phyloP scores from a whole-genome alignment of 345 rosid species.

The Heritiera fomes region DNA sequence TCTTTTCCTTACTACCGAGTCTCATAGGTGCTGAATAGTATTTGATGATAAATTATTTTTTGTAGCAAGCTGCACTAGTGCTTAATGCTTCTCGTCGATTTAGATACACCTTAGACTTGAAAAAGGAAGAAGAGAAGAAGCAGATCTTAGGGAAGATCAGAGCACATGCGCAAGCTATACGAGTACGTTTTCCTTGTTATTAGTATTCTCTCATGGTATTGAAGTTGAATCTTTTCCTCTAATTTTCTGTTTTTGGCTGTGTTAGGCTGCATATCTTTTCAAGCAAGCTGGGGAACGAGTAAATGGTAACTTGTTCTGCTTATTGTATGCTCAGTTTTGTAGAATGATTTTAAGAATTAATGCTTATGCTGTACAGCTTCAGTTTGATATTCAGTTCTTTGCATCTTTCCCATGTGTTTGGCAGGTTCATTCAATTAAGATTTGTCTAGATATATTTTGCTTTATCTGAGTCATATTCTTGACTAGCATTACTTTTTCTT shows the following conservation, averaged over 20 bases:
- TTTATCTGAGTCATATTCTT: neutral
- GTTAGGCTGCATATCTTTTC: constrained; percentile 91
- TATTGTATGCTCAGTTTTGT: neutral
- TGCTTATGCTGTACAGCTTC: neutral
- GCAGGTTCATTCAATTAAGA: neutral
- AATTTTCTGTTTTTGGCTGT: constrained; percentile 19
- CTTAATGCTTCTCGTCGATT: constrained; percentile 96
- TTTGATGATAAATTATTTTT: constrained; percentile 15
- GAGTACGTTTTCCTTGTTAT: constrained; percentile 44
- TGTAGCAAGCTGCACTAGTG: constrained; percentile 96
- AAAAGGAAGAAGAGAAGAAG: constrained; percentile 75
- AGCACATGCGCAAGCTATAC: constrained; percentile 85
- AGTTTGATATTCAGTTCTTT: neutral
- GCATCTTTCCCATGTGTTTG: neutral
- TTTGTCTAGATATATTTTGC: neutral
- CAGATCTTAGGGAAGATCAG: constrained; percentile 66
- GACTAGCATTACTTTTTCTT: neutral
- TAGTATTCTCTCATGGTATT: neutral
- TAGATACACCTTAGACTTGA: constrained; percentile 91
- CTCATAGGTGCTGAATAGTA: neutral
- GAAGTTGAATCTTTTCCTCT: constrained; percentile 15
- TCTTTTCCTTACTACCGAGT: neutral
- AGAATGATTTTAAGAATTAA: neutral
- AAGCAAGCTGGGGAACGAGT: constrained; percentile 51
- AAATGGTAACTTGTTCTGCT: constrained; percentile 50